phyloP scores from a whole-genome alignment of 2,329 filamentous ascomycete species.

The Penicillium frequentans region DNA sequence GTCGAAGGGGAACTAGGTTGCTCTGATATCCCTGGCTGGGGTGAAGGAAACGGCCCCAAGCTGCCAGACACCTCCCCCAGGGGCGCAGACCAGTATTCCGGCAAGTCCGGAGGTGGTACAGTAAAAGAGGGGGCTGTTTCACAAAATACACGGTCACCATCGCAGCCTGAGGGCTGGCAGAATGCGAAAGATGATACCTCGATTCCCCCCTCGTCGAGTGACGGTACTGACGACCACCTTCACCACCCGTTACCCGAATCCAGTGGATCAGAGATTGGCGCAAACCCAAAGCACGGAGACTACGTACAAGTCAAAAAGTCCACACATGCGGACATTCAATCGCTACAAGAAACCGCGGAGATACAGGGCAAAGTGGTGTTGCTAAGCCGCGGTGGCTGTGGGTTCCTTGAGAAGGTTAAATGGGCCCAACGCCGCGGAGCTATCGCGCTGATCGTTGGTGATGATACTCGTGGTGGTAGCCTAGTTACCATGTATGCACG shows the following conservation, averaged over 20 bases:
- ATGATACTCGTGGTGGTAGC: constrained; percentile 84
- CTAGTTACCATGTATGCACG: constrained; percentile 98
- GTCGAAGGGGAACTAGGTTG: constrained; percentile 87
- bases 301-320: constrained; percentile 32
- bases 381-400: constrained; percentile 88
- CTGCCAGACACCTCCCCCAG: constrained; percentile 24
- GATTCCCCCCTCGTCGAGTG: constrained; percentile 49
- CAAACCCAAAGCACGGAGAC: constrained; percentile 36
- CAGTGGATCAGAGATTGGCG: constrained; percentile 34
- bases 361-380: constrained; percentile 92
- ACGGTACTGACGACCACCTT: constrained; percentile 83
- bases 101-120: constrained; percentile 24
- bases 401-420: constrained; percentile 94
- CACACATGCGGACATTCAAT: constrained; percentile 86
- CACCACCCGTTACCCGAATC: constrained; percentile 59
- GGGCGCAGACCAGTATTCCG: constrained; percentile 19
- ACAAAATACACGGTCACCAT: constrained; percentile 25
- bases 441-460: constrained; percentile 87
- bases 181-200: constrained; percentile 17
- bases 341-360: constrained; percentile 85
- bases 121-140: constrained; percentile 19
- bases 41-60: constrained; percentile 55
- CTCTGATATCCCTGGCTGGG: constrained; percentile 90
- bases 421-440: constrained; percentile 93
- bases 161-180: constrained; percentile 21